A percentile compares a stretch with the other conserved stretches of the same genome.
Evolutionary conservation across 2,329 filamentous ascomycete species (phyloP).

Genomic region (Verticillium tricorpus): DNA sequence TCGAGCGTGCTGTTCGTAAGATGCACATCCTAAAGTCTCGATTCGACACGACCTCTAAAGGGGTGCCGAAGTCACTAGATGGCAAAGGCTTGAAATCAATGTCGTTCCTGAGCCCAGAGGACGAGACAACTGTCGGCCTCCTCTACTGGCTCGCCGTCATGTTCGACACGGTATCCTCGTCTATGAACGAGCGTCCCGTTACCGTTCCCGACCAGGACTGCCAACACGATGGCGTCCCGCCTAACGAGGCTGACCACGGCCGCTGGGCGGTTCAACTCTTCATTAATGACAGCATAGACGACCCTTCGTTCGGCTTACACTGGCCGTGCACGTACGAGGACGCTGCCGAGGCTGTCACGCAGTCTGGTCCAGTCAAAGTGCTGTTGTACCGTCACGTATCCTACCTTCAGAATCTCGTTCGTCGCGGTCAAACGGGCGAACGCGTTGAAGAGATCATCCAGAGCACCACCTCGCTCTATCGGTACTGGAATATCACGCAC

Average conservation of each 20-base stretch:
- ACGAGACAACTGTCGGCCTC: constrained; percentile 42
- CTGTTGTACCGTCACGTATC: constrained; percentile 52
- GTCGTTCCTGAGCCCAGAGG: constrained; percentile 12
- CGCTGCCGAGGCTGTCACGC: constrained; percentile 42
- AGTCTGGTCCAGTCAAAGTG: constrained; percentile 54
- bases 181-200: constrained; percentile 37
- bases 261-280: constrained; percentile 29
- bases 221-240: constrained; percentile 25
- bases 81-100: not conserved
- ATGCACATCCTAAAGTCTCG: constrained; percentile 31
- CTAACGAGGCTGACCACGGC: constrained; percentile 6
- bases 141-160: constrained; percentile 56
- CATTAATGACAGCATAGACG: constrained; percentile 25
- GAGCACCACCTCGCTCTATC: constrained; percentile 43
- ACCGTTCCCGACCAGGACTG: constrained; percentile 35
- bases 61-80: not conserved
- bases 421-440: constrained; percentile 28
- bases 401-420: constrained; percentile 48
- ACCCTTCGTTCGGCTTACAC: constrained; percentile 21
- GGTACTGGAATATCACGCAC: constrained; percentile 51
- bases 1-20: constrained; percentile 33
- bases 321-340: constrained; percentile 54
- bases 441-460: constrained; percentile 43
- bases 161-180: constrained; percentile 53
- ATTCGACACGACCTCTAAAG: constrained; percentile 18